Conservation (phyloP, 2,329 filamentous ascomycete species). For the Sclerotinia nivalis region DNA sequence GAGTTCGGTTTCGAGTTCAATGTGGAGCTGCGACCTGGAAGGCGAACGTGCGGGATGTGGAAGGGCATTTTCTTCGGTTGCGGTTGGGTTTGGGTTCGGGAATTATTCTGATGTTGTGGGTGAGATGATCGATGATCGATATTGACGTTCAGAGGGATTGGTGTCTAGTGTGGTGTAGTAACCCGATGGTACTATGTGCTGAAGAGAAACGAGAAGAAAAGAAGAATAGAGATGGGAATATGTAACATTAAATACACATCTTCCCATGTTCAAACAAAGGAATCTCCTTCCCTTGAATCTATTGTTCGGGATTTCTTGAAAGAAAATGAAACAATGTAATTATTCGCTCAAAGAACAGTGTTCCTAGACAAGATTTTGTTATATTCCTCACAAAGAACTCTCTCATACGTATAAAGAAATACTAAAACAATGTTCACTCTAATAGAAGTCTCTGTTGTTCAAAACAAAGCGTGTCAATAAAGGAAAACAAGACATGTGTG, state of each 20-base stretch:
- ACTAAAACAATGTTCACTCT: not conserved
- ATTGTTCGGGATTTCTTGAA: not conserved
- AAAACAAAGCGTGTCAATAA: not conserved
- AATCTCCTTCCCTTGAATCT: not conserved
- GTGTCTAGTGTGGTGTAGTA: too few species aligned
- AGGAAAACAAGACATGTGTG: not conserved
- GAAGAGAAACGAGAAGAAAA: not conserved
- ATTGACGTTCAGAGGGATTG: too few species aligned
- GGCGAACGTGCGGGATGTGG: not conserved
- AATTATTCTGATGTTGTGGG: not conserved
- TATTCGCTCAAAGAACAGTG: not conserved
- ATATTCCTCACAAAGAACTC: not conserved
- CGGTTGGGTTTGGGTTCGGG: not conserved
- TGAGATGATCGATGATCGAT: not conserved
- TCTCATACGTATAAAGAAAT: not conserved
- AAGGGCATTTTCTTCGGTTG: not conserved
- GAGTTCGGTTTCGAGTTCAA: not conserved
- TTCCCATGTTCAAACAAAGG: not conserved
- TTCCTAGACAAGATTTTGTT: not conserved
- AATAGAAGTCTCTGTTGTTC: not conserved
- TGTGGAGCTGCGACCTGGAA: not conserved
- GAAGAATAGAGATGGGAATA: not conserved
- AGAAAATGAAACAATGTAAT: not conserved
- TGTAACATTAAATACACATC: not conserved
- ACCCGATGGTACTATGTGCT: not conserved